Base-by-base conservation (phyloP, 768 basidiomycete genomes). In the Kwoniella sp. region DNA sequence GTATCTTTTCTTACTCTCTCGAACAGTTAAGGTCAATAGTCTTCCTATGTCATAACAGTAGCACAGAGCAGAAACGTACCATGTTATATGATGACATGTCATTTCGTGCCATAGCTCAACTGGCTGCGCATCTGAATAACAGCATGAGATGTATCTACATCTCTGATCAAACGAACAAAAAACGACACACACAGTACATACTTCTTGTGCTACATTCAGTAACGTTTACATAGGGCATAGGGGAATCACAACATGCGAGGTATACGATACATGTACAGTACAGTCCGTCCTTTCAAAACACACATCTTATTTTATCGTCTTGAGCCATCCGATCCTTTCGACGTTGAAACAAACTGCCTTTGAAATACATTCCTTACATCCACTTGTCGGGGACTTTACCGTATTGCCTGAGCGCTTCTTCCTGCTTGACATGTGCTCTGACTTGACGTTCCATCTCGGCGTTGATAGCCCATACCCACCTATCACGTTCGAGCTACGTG, bases 401-500 rank as follows among this genome's bases (percentile, higher is more conserved):
- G 10, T 83, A 83, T 57, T 87, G 85, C 74, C 89, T 84, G 71
- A 90, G 77, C 69, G 79, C 84, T 46, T 83, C 83, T 77, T 94
- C 92, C 68, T 90, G 82, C 21, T 84, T 85, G 65, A 75, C 81
- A 71, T 87, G 86, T 9, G 80, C 80, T 73, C 90, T 83, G 40
- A 86, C 86, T 15, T 89, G 80, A 76, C 87, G 87, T 80, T 97
- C 92, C 65, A 96, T 92, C 81, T 95, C 92, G 49, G 85, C 85
- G 65, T 91, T 92, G 69, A 98, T 80, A 0, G 91, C 91, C 89
- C 90, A 96, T 70, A 92, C 92, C 94, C 94, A 97, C 27, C 88
- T 84, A 78, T 98, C 93, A 27, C 94, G 83, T 79, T 98, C 95
- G 37, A 97, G 82, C 80, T 88, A 87, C 74, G 36, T 10, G 12